A percentile compares a stretch with the other conserved stretches of the same genome.
phyloP scores from a whole-genome alignment of 208 protist species.

The Blastocrithidia nonstop region DNA sequence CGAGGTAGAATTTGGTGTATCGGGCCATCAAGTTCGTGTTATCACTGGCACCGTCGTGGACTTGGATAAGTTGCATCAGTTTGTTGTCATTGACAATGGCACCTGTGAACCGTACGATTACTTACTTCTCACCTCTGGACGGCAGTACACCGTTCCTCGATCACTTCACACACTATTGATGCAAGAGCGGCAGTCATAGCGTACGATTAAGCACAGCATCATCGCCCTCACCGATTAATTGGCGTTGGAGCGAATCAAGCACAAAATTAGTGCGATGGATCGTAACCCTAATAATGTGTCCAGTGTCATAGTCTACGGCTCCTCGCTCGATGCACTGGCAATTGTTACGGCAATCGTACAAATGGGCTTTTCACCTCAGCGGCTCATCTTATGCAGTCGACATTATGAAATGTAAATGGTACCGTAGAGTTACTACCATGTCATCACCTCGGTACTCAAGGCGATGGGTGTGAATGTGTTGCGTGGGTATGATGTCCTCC shows the following conservation, averaged over 20 bases:
- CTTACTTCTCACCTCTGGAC: conserved; percentile 68
- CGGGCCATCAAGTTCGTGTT: conserved; percentile 40
- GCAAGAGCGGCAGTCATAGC: conserved; percentile 29
- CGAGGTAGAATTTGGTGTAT: no score
- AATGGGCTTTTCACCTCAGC: conserved; percentile 58
- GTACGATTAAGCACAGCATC: conserved; percentile 18
- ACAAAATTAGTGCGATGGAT: conserved; percentile 43
- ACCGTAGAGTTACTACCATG: conserved; percentile 31
- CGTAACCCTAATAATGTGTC: conserved; percentile 34
- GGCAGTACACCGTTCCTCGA: conserved; percentile 69
- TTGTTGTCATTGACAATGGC: conserved; percentile 68
- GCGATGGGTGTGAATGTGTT: conserved; percentile 67
- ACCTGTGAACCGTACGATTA: conserved; percentile 84
- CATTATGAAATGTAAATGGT: conserved; percentile 12
- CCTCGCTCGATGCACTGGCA: conserved; percentile 60
- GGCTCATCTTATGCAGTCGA: conserved; percentile 58
- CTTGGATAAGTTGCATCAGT: conserved; percentile 68
- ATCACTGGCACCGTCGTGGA: conserved; percentile 68
- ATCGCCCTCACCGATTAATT: conserved; percentile 38
- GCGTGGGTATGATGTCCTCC: conserved; percentile 51
- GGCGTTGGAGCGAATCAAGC: conserved; percentile 34
- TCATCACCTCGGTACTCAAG: conserved; percentile 35
- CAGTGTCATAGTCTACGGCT: conserved; percentile 81
- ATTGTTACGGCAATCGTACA: conserved; percentile 42
- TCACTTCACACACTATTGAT: conserved; percentile 42